Evolutionary conservation across 75 land plant species (phyloP).

Genomic region (Chamaecyparis obtusa): DNA sequence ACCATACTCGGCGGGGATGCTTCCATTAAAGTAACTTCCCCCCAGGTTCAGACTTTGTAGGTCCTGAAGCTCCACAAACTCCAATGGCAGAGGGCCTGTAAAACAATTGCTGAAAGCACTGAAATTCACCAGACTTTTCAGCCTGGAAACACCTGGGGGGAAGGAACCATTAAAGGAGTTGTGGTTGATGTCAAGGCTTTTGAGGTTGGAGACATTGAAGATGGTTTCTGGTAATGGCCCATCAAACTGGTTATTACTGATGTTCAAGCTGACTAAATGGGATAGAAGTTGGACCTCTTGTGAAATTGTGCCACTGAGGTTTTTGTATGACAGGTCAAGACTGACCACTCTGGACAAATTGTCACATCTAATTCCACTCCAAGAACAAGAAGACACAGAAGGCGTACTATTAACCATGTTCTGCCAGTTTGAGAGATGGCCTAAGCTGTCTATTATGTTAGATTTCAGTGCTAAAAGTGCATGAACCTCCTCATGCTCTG

Average conservation of each 20-base stretch:
- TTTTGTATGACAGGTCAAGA: slow-evolving; percentile 50
- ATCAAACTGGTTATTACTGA: slow-evolving; percentile 58
- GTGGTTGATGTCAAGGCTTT: slow-evolving; percentile 41
- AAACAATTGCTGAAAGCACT: slow-evolving; percentile 22
- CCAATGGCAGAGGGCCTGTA: slow-evolving; percentile 26
- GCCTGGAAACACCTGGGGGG: background rate
- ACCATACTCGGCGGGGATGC: slow-evolving; percentile 24
- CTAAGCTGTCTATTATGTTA: slow-evolving; percentile 22
- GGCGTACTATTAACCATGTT: background rate
- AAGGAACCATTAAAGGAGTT: slow-evolving; percentile 7
- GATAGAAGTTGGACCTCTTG: slow-evolving; percentile 19
- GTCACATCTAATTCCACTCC: slow-evolving; percentile 54
- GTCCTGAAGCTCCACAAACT: background rate
- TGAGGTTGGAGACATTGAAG: slow-evolving; percentile 37
- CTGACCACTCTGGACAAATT: slow-evolving; percentile 21
- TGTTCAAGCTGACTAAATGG: slow-evolving; percentile 50
- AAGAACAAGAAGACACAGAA: slow-evolving; percentile 32
- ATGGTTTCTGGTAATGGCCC: slow-evolving; percentile 51
- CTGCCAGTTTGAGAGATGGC: slow-evolving; percentile 46
- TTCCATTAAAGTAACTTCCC: slow-evolving; percentile 27
- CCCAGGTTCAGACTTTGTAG: slow-evolving; percentile 27
- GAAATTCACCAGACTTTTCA: background rate
- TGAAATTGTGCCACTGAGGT: slow-evolving; percentile 36
- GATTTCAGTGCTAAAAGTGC: slow-evolving; percentile 56
- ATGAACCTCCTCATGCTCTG: background rate